Conservation (phyloP, 768 basidiomycete genomes). For the Podaxis sp. region DNA sequence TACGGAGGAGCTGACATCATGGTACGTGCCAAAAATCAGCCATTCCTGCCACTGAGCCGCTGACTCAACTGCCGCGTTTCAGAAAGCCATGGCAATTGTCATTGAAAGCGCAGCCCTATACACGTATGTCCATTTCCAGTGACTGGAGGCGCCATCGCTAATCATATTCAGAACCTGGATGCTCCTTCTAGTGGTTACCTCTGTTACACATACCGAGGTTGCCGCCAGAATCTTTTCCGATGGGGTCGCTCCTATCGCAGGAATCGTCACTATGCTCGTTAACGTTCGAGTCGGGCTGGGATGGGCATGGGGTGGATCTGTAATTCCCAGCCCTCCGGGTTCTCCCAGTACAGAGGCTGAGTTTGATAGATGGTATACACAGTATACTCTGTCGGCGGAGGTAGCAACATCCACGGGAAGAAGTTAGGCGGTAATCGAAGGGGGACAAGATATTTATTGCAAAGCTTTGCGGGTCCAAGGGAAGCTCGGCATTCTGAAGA, state of each 20-base stretch:
- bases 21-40: background rate
- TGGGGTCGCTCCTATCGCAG: slow-evolving; percentile 5
- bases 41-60: background rate
- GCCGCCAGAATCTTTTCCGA: slow-evolving; percentile 4
- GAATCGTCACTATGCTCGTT: slow-evolving; percentile 15
- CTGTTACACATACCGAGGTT: background rate
- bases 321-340: background rate
- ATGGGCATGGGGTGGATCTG: slow-evolving; percentile 5
- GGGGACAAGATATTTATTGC: background rate
- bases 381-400: background rate
- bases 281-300: slow-evolving; percentile 15
- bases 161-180: background rate
- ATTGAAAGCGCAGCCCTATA: slow-evolving; percentile 16
- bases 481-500: too few species aligned
- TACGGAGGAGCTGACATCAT: background rate
- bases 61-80: background rate
- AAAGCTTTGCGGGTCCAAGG: background rate
- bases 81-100: slow-evolving; percentile 9
- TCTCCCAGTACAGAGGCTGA: background rate
- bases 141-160: background rate
- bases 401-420: background rate
- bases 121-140: slow-evolving; percentile 6
- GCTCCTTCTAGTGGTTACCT: background rate
- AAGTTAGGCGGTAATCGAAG: background rate
- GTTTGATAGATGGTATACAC: background rate